Evolutionary conservation across 371 early-diverging fungal genomes (phyloP).

Genomic region (Basidiobolus meristosporus): DNA sequence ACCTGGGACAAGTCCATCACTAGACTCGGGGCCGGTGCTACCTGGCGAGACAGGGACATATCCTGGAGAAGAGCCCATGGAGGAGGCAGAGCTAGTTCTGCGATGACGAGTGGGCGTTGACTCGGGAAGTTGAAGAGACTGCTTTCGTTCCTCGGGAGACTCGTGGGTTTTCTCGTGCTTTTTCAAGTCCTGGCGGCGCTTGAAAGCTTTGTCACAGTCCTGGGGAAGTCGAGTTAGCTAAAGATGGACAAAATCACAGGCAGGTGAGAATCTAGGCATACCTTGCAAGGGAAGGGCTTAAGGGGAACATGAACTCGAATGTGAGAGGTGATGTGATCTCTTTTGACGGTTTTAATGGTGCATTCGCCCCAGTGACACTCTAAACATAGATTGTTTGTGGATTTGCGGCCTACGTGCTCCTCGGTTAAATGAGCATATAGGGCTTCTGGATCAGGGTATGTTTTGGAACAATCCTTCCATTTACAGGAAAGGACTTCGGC

Average conservation of each 20-base stretch:
- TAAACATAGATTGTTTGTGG: slow-evolving; percentile 69
- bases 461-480: slow-evolving; percentile 22
- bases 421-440: slow-evolving; percentile 69
- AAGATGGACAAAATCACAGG: background rate
- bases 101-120: no score
- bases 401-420: slow-evolving; percentile 83
- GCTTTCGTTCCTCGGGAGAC: no score
- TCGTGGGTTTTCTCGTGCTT: slow-evolving; percentile 83
- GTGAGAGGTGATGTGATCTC: slow-evolving; percentile 90
- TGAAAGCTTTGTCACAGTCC: slow-evolving; percentile 70
- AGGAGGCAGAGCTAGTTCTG: no score
- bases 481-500: slow-evolving; percentile 17
- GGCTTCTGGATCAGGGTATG: slow-evolving; percentile 52
- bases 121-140: no score
- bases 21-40: no score
- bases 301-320: slow-evolving; percentile 80
- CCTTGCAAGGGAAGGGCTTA: slow-evolving; percentile 65
- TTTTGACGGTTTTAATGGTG: slow-evolving; percentile 44
- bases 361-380: slow-evolving; percentile 79
- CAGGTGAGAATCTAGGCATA: slow-evolving; percentile 7
- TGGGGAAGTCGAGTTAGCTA: slow-evolving; percentile 4
- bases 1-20: no score
- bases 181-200: slow-evolving; percentile 83
- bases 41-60: no score
- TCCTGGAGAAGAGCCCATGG: no score